These are phyloP conservation scores for Aureobasidium mangrovei DNA, from an alignment of 2,329 filamentous ascomycete genomes.

Conservation along the genomic window DNA sequence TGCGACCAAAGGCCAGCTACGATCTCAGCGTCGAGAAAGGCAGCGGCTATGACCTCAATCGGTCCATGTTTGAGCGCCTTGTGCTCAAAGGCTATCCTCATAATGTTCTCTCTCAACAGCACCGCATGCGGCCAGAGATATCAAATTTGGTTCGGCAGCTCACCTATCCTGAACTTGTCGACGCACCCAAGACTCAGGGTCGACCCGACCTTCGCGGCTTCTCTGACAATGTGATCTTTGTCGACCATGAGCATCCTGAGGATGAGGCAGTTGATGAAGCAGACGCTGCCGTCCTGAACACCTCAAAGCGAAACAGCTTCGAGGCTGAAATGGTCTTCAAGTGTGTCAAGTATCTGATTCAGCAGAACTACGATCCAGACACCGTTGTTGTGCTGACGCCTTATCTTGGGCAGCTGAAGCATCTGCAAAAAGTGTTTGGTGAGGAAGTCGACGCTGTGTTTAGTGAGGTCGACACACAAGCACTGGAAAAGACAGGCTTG, in stretches of 20 bases:
- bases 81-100: slow-evolving; percentile 85
- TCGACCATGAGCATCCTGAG: slow-evolving; percentile 47
- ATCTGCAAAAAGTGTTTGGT: slow-evolving; percentile 39
- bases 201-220: slow-evolving; percentile 46
- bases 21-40: slow-evolving; percentile 98
- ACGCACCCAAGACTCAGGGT: slow-evolving; percentile 34
- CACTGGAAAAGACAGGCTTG: slow-evolving; percentile 32
- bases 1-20: slow-evolving; percentile 99
- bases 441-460: slow-evolving; percentile 51
- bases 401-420: slow-evolving; percentile 49
- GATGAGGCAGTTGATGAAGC: slow-evolving; percentile 16
- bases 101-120: slow-evolving; percentile 91
- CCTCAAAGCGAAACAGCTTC: slow-evolving; percentile 40
- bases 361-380: slow-evolving; percentile 53
- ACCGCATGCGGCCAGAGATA: slow-evolving; percentile 74
- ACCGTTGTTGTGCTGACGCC: slow-evolving; percentile 64
- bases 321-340: slow-evolving; percentile 55
- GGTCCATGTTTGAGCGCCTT: slow-evolving; percentile 95
- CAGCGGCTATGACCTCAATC: slow-evolving; percentile 53
- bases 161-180: slow-evolving; percentile 49
- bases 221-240: slow-evolving; percentile 46
- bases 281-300: slow-evolving; percentile 15
- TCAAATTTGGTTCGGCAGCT: slow-evolving; percentile 49
- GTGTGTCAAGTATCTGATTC: slow-evolving; percentile 54
- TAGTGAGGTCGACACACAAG: slow-evolving; percentile 52